A percentile compares a stretch with the other conserved stretches of the same genome.
These are phyloP conservation scores for Pyrus communis DNA, from an alignment of 306 rosid genomes.

Conservation along the genomic window DNA sequence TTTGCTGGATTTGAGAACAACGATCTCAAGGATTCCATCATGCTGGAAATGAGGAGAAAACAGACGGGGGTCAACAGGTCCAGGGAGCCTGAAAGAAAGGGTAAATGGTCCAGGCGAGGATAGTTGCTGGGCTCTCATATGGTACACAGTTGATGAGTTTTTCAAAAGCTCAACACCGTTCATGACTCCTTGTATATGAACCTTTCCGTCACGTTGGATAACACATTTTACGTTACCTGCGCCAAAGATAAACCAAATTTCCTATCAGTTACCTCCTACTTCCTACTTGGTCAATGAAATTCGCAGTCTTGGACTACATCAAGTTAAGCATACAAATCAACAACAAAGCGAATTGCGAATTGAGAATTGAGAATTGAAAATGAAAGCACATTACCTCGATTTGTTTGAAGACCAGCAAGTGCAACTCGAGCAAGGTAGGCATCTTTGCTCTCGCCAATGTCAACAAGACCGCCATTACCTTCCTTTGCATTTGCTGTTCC, in stretches of 20 bases:
- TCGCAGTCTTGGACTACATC: neutral
- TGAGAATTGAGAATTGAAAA: neutral
- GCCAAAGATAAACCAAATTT: neutral
- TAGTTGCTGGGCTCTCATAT: conserved; percentile 45
- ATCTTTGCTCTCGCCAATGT: conserved; percentile 41
- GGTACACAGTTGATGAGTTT: conserved; percentile 25
- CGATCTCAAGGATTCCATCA: conserved; percentile 48
- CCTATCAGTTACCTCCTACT: too few relatives aligned
- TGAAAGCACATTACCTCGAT: conserved; percentile 20
- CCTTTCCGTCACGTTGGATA: conserved; percentile 39
- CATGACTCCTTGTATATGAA: conserved; percentile 48
- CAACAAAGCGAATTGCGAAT: neutral
- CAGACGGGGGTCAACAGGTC: conserved; percentile 51
- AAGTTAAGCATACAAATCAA: neutral
- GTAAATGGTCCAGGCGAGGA: conserved; percentile 43
- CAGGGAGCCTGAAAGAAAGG: conserved; percentile 43
- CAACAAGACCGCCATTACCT: conserved; percentile 42
- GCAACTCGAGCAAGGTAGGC: conserved; percentile 53
- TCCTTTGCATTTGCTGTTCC: conserved; percentile 53
- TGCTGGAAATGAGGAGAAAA: conserved; percentile 40
- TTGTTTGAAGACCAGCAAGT: conserved; percentile 43
- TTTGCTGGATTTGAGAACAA: conserved; percentile 29
- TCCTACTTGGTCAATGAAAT: neutral
- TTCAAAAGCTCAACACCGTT: conserved; percentile 23
- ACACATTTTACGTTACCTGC: conserved; percentile 40